Conservation (phyloP, 306 rosid species). For the Cicer judaicum region DNA sequence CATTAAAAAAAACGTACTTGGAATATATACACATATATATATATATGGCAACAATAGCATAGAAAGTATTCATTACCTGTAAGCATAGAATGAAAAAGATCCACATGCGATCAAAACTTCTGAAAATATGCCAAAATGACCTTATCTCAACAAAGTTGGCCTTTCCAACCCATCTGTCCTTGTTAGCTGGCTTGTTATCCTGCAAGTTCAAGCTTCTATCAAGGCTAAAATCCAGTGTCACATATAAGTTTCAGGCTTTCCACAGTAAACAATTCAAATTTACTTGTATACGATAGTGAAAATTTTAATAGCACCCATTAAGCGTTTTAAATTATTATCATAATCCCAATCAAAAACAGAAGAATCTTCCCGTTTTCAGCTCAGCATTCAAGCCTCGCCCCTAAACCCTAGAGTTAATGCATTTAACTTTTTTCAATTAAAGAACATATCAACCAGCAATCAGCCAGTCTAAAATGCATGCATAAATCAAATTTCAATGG, state of each 20-base stretch:
- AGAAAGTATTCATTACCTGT: constrained; percentile 66
- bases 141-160: constrained; percentile 94
- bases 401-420: background rate
- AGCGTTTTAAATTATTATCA: constrained; percentile 20
- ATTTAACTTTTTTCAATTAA: background rate
- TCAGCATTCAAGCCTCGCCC: background rate
- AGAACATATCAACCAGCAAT: constrained; percentile 26
- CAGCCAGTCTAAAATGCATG: constrained; percentile 12
- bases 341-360: constrained; percentile 19
- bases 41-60: constrained; percentile 23
- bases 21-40: background rate
- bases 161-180: constrained; percentile 93
- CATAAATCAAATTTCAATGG: constrained; percentile 25
- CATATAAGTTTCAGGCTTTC: constrained; percentile 27
- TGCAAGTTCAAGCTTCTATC: constrained; percentile 47
- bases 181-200: constrained; percentile 64
- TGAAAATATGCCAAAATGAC: constrained; percentile 92
- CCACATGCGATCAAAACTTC: constrained; percentile 99
- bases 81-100: constrained; percentile 85
- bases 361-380: constrained; percentile 14
- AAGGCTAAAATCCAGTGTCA: constrained; percentile 32
- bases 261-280: background rate
- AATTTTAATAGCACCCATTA: background rate
- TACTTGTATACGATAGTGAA: background rate
- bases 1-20: background rate